phyloP scores from a whole-genome alignment of 257 asterid species.

The Mitragyna speciosa region DNA sequence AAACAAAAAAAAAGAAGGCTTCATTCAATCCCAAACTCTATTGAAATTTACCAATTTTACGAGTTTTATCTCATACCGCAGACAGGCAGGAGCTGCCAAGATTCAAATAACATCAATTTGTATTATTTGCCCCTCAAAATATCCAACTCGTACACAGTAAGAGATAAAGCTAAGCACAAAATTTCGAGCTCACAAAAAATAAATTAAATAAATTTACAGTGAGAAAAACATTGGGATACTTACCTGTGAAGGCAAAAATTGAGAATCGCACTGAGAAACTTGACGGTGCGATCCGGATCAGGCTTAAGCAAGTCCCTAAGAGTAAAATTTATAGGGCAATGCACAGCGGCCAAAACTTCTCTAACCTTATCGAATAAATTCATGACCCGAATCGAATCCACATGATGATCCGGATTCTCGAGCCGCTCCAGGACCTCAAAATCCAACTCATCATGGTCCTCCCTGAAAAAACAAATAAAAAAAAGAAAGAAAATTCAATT shows the following conservation, averaged over 20 bases:
- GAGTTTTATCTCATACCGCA: background rate
- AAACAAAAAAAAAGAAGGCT: background rate
- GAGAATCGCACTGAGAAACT: conserved; percentile 72
- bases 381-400: conserved; percentile 50
- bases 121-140: background rate
- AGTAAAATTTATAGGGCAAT: conserved; percentile 60
- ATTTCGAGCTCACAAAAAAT: background rate
- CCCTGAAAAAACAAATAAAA: conserved; percentile 36
- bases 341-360: conserved; percentile 41
- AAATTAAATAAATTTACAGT: background rate
- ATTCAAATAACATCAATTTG: background rate
- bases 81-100: background rate
- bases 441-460: conserved; percentile 70
- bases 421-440: conserved; percentile 75
- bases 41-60: background rate
- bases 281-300: conserved; percentile 65
- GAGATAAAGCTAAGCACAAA: background rate
- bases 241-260: conserved; percentile 64
- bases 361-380: conserved; percentile 55
- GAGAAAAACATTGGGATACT: conserved; percentile 24
- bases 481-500: background rate
- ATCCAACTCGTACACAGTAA: no score
- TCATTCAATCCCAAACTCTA: background rate
- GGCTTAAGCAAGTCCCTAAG: conserved; percentile 76
- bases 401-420: conserved; percentile 78